Conservation (phyloP, 768 basidiomycete species). For the Ramaria rubella region DNA sequence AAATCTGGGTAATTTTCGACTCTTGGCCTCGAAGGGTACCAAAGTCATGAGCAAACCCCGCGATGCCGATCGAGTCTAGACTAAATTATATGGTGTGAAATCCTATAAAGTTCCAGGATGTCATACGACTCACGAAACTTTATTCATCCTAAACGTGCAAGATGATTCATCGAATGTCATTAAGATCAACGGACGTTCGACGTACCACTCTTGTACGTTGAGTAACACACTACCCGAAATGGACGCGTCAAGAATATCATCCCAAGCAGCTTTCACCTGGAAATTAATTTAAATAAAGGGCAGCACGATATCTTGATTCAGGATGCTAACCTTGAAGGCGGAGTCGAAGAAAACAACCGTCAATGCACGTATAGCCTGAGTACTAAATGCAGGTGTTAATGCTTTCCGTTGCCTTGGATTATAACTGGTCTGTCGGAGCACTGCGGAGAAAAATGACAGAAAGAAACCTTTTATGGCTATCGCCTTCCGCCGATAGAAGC, state of each 20-base stretch:
- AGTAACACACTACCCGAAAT: constrained; percentile 2
- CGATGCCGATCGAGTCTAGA: constrained; percentile 51
- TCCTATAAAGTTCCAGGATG: background rate
- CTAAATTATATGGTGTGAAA: background rate
- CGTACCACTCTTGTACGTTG: constrained; percentile 10
- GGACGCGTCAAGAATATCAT: constrained; percentile 8
- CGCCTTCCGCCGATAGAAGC: no score
- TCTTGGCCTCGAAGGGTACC: constrained; percentile 43
- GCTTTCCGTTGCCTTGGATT: no score
- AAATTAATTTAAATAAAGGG: background rate
- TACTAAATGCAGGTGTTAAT: no score
- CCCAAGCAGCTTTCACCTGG: constrained; percentile 5
- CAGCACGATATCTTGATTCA: background rate
- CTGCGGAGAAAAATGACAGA: no score
- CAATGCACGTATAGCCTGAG: no score
- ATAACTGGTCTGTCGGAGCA: no score
- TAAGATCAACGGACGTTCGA: no score
- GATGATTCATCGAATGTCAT: no score
- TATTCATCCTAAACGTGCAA: constrained; percentile 5
- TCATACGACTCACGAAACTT: background rate
- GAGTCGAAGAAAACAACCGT: constrained; percentile 7
- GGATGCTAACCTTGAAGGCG: constrained; percentile 11
- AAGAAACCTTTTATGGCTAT: no score
- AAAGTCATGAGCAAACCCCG: constrained; percentile 55
- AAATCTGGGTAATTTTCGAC: constrained; percentile 39